Conservation (phyloP, 768 basidiomycete species). For the Mrakia frigida region DNA sequence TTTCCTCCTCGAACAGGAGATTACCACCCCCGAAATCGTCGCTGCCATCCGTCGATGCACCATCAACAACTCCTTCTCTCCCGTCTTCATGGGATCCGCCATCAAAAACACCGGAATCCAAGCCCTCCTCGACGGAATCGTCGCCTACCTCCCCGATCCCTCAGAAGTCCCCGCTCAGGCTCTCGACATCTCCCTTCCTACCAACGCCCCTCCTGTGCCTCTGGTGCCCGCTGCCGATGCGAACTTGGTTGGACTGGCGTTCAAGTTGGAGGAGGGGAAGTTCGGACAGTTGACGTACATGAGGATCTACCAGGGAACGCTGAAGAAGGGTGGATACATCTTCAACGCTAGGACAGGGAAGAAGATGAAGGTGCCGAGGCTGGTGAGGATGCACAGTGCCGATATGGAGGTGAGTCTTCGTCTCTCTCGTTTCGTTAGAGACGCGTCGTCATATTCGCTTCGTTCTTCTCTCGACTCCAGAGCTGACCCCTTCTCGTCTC, state of each 20-base stretch:
- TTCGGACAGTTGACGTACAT: constrained; percentile 98
- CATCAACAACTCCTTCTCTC: constrained; percentile 80
- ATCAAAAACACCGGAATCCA: constrained; percentile 97
- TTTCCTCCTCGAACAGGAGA: constrained; percentile 74
- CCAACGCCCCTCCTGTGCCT: constrained; percentile 62
- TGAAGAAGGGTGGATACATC: constrained; percentile 79
- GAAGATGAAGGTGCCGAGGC: constrained; percentile 89
- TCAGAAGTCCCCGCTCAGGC: constrained; percentile 71
- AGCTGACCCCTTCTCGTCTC: constrained; percentile 9
- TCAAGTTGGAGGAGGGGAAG: constrained; percentile 96
- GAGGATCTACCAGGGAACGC: constrained; percentile 90
- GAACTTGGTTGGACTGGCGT: constrained; percentile 86
- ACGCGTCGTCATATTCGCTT: too few species aligned
- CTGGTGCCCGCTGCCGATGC: constrained; percentile 70
- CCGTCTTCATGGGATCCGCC: constrained; percentile 94
- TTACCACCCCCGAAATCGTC: constrained; percentile 66
- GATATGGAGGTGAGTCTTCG: constrained; percentile 81
- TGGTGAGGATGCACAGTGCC: constrained; percentile 97
- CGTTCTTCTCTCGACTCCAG: background rate
- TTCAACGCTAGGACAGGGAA: constrained; percentile 92
- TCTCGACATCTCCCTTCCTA: constrained; percentile 59
- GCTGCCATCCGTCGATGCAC: constrained; percentile 86
- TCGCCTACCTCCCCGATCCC: constrained; percentile 88
- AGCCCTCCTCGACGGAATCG: constrained; percentile 87
- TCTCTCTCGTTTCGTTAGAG: background rate